Evolutionary conservation across 768 basidiomycete species (phyloP), one percentile per base, ranked within the genome.

Genomic region (Thelephora ganbajun): DNA sequence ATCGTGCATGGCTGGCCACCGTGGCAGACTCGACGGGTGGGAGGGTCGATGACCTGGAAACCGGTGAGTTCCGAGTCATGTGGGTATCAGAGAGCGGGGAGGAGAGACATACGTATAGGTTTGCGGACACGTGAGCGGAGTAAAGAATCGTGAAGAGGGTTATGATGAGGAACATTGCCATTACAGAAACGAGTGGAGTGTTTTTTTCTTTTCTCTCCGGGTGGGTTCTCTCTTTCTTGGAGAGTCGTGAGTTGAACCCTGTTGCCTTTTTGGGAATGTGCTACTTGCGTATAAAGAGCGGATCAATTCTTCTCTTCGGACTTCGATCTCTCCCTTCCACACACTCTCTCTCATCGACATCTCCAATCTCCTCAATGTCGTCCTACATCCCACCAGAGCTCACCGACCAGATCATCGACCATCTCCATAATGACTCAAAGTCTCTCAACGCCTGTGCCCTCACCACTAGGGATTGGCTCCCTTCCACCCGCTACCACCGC

Each of bases 1-100:
- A 85, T 69, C 0, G 57, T 60, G 61, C 79, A 82, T 5, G 70
- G 51, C 51, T 74, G 59, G 11, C 76, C 78, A 20, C 66, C 83
- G 35, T 63, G 63, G 57, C 79, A 83, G 19, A 61, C 63, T 11
- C 70, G 64, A 45, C 63, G 53, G 47, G 57, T 52, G 11, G 60
- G 51, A 26, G 82, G 79, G 46, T 65, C 52, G 33, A 70, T 67
- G 34, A 80, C 66, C 77, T 80, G 47, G 23, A 3, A 16, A 6
- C n/a, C 14, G 43, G 26, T 30, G 26, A 30, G 26, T 9, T 22
- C 36, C 41, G 33, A 41, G 14, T 2, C 13, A 22, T 35, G 11
- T 3, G 12, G 33, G 1, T 47, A 39, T 9, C n/a, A 35, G 23
- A 9, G 1, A 16, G 36, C 43, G 19, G 3, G 18, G 26, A 16